Evolutionary conservation across 129 eudicot species (phyloP), one percentile per base, ranked within the genome.

Genomic region (Smallanthus sonchifolius): DNA sequence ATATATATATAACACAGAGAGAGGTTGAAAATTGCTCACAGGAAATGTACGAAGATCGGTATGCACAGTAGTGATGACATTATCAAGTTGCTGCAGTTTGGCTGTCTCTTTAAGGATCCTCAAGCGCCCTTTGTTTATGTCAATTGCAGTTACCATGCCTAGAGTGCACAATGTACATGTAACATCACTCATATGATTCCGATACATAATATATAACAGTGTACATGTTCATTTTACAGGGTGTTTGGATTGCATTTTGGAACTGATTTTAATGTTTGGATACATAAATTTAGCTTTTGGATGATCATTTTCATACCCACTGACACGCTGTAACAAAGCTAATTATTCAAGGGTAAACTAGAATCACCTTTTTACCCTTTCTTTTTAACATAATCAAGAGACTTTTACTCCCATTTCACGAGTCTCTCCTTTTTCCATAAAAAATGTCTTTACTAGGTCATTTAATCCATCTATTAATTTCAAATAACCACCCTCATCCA

Each of bases 81-180:
- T 57, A 80, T 81, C 80, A 79, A 87, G 84, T 79, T 80, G 67
- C 51, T 92, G 98, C 84, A 86, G 52, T 78, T 89, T 83, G 72
- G 98, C 96, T 4, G 98, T 82, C 81, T 89, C 95, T 72, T 81
- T 72, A 13, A 92, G 92, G 77, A 92, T 92, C 84, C 98, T 86
- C 68, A 92, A 72, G 9, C 98, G 95, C 67, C 98, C 98, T 84
- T 89, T 64, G 57, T 92, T 92, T 74, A 92, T 74, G 80, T 92
- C 98, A 65, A 92, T 77, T 71, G 98, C 96, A 77, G 84, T 75
- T 76, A 92, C 81, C 88, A 65, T 86, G 69, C 98, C 98, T 92
- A 79, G 44, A 80, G 35, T 63, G 65, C 82, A 56, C 38, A 84
- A 51, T 42, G 44, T 68, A 77, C 42, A 65, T 59, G 32, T 2